These are phyloP conservation scores for Xylaria flabelliformis DNA, from an alignment of 495 filamentous ascomycete genomes.

Conservation along the genomic window DNA sequence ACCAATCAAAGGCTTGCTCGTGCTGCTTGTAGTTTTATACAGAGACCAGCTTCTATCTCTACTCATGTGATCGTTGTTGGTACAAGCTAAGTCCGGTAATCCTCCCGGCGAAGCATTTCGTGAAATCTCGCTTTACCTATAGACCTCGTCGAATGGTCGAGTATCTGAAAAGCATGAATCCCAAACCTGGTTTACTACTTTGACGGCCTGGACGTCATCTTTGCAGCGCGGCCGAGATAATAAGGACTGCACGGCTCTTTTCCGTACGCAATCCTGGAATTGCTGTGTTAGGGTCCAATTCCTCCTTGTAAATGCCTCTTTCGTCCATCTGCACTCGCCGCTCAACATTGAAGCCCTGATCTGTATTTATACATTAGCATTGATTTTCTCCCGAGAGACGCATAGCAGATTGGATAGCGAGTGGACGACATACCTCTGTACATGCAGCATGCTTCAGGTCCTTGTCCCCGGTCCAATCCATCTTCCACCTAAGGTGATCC, in stretches of 20 bases:
- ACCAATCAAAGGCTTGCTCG: slow-evolving; percentile 14
- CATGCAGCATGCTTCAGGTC: slow-evolving; percentile 86
- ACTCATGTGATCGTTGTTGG: slow-evolving; percentile 13
- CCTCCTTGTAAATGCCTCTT: slow-evolving; percentile 80
- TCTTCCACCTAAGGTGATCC: slow-evolving; percentile 89
- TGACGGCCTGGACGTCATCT: slow-evolving; percentile 84
- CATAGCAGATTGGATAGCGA: not conserved
- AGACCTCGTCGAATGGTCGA: slow-evolving; percentile 94
- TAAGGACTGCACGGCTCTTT: slow-evolving; percentile 79
- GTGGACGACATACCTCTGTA: slow-evolving; percentile 73
- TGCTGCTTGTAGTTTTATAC: slow-evolving; percentile 10
- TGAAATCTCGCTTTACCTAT: slow-evolving; percentile 59
- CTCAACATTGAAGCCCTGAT: slow-evolving; percentile 91
- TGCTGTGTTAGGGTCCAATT: slow-evolving; percentile 91
- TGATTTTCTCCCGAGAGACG: not conserved
- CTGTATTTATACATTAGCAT: slow-evolving; percentile 50
- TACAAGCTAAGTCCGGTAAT: slow-evolving; percentile 14
- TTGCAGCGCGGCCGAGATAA: slow-evolving; percentile 76
- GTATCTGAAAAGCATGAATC: slow-evolving; percentile 95
- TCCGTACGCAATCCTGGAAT: slow-evolving; percentile 88
- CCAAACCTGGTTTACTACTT: slow-evolving; percentile 95
- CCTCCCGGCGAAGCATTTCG: slow-evolving; percentile 6
- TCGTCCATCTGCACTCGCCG: slow-evolving; percentile 90
- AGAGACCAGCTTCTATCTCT: not conserved
- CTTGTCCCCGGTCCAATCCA: slow-evolving; percentile 74